These are phyloP conservation scores for Clarireedia paspali DNA, from an alignment of 2,329 filamentous ascomycete genomes.

Conservation along the genomic window DNA sequence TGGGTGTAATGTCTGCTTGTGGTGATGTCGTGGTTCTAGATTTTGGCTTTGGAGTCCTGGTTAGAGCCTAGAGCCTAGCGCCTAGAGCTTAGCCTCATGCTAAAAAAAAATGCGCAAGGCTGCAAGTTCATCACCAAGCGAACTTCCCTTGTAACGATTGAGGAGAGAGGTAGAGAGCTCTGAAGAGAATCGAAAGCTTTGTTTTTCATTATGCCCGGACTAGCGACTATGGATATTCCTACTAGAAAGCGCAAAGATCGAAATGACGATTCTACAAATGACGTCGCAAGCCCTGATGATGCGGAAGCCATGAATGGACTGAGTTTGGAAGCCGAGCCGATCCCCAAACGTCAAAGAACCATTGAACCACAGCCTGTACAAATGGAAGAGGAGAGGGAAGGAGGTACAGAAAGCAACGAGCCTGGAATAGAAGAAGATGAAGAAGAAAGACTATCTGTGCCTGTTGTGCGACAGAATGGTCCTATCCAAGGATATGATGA, in stretches of 20 bases:
- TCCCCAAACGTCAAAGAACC: slow-evolving; percentile 5
- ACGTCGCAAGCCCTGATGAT: not conserved
- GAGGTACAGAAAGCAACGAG: slow-evolving; percentile 23
- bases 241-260: slow-evolving; percentile 6
- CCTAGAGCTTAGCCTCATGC: not conserved
- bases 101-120: slow-evolving; percentile 5
- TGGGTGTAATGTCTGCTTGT: too few species aligned
- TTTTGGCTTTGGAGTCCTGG: not conserved
- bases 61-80: too few species aligned
- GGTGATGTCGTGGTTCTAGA: too few species aligned
- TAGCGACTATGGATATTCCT: not conserved
- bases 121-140: slow-evolving; percentile 8
- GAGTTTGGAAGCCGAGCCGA: slow-evolving; percentile 1
- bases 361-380: slow-evolving; percentile 1
- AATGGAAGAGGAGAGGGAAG: slow-evolving; percentile 18
- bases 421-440: slow-evolving; percentile 27
- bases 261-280: not conserved
- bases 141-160: not conserved
- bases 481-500: slow-evolving; percentile 87
- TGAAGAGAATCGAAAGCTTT: not conserved
- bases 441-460: slow-evolving; percentile 29
- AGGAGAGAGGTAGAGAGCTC: not conserved
- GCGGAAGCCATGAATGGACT: not conserved
- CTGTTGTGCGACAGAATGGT: slow-evolving; percentile 57
- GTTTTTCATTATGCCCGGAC: not conserved